A percentile compares a stretch with the other conserved stretches of the same genome.
Evolutionary conservation across 306 rosid species (phyloP).

Genomic region (Casuarina cunninghamiana): DNA sequence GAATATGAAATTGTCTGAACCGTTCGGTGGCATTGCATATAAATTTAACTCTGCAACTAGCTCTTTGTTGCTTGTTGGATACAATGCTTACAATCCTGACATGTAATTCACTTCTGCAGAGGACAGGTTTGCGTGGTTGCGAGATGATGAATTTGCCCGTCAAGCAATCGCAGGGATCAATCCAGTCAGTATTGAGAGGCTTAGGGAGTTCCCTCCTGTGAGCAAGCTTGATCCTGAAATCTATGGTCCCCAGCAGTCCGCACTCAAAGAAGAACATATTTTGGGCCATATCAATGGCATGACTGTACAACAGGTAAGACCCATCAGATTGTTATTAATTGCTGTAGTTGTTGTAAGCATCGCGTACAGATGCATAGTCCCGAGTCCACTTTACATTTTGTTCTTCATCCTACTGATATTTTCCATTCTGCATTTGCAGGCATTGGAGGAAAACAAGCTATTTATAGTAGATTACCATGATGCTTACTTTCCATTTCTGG

Average conservation of each 20-base stretch:
- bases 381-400: not conserved
- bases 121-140: conserved; percentile 88
- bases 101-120: conserved; percentile 42
- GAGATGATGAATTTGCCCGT: conserved; percentile 96
- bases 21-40: not conserved
- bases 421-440: conserved; percentile 38
- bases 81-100: not conserved
- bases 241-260: conserved; percentile 73
- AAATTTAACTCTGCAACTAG: not conserved
- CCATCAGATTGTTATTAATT: not conserved
- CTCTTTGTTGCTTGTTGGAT: not conserved
- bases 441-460: conserved; percentile 65
- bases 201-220: conserved; percentile 76
- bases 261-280: conserved; percentile 87
- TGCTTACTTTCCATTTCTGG: conserved; percentile 76
- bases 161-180: conserved; percentile 91
- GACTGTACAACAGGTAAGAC: conserved; percentile 80
- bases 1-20: not conserved
- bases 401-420: conserved; percentile 3
- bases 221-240: conserved; percentile 78
- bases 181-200: conserved; percentile 76
- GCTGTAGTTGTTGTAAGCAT: not conserved
- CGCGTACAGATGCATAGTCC: not conserved
- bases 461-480: conserved; percentile 86
- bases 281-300: conserved; percentile 72